These are phyloP conservation scores for Beauveria scarabaeidicola DNA, from an alignment of 2,329 filamentous ascomycete genomes.

Conservation along the genomic window DNA sequence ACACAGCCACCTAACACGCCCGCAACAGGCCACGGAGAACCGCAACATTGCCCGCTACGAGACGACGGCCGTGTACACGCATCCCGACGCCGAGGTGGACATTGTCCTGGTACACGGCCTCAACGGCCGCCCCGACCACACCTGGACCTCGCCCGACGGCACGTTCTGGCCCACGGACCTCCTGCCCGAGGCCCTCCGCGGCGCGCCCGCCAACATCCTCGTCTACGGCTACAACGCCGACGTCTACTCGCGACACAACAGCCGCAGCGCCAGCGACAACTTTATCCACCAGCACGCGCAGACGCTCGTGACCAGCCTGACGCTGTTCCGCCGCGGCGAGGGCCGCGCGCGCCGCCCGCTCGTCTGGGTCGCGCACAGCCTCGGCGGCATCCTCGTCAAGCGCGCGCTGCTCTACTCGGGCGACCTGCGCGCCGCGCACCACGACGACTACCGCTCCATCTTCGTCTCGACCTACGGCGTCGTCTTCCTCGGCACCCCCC, in stretches of 20 bases:
- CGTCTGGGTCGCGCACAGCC: conserved; percentile 66
- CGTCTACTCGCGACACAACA: conserved; percentile 39
- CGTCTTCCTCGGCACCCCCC: conserved; percentile 69
- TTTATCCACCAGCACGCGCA: conserved; percentile 65
- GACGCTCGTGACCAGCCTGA: conserved; percentile 54
- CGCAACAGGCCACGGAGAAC: conserved; percentile 29
- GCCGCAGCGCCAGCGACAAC: conserved; percentile 53
- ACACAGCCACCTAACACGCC: neutral
- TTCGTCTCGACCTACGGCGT: conserved; percentile 69
- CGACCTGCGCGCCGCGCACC: conserved; percentile 48
- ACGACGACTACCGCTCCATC: conserved; percentile 58
- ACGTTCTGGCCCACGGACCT: conserved; percentile 64
- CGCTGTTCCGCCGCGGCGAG: conserved; percentile 52
- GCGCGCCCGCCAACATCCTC: conserved; percentile 53
- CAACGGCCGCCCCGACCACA: conserved; percentile 56
- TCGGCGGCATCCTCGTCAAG: conserved; percentile 67
- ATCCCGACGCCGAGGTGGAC: conserved; percentile 51
- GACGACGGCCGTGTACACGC: conserved; percentile 49
- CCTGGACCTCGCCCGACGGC: conserved; percentile 50
- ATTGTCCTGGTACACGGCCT: conserved; percentile 65
- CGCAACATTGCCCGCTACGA: conserved; percentile 39
- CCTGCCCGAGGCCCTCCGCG: conserved; percentile 50
- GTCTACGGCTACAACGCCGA: conserved; percentile 72
- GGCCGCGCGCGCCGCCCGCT: conserved; percentile 55
- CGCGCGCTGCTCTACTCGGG: conserved; percentile 59